Evolutionary conservation across 352 stramenopile genomes (phyloP), one percentile per base, ranked within the genome.

Genomic region (Globisporangium takayamanum): DNA sequence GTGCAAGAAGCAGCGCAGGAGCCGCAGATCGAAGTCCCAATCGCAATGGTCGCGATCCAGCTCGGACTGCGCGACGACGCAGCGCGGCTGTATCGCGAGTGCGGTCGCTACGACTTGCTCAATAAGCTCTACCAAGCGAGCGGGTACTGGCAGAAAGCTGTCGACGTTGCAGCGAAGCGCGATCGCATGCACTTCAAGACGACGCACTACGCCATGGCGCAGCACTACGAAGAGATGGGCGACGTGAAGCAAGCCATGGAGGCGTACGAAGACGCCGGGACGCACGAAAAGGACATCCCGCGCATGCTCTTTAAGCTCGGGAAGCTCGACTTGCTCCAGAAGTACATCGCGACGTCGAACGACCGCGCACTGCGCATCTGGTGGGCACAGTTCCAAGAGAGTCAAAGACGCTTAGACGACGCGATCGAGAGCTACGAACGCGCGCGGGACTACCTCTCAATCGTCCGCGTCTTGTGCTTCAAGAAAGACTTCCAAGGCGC

Each of bases 361-460:
- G 84, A 98, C 64, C 73, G 76, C 6, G 74, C 95, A 18, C 66
- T 98, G 16, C 66, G 92, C 6, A 86, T 94, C 44, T 98, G 94
- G 94, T 98, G 89, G 89, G 95, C 88, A 2, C 82, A 97, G 56
- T 98, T 97, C 64, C 80, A 92, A 55, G 89, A 98, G 68, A 95
- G 79, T 60, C 78, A 94, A 28, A 88, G 89, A 0, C 70, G 97
- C 28, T 87, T 95, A 18, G 89, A 97, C 58, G 63, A 72, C 6
- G 94, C 94, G 12, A 84, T 91, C 20, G 81, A 92, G 30, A 96
- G 74, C 55, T 98, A 98, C 72, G 68, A 87, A 41, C 74, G 76
- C 18, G 87, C 92, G 6, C 78, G 90, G 33, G 92, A 98, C 50
- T 79, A 94, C 60, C 67, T 97, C 2, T 96, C 78, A 4, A 77